phyloP scores from a whole-genome alignment of 495 filamentous ascomycete species.

The Achaetomiella virescens region DNA sequence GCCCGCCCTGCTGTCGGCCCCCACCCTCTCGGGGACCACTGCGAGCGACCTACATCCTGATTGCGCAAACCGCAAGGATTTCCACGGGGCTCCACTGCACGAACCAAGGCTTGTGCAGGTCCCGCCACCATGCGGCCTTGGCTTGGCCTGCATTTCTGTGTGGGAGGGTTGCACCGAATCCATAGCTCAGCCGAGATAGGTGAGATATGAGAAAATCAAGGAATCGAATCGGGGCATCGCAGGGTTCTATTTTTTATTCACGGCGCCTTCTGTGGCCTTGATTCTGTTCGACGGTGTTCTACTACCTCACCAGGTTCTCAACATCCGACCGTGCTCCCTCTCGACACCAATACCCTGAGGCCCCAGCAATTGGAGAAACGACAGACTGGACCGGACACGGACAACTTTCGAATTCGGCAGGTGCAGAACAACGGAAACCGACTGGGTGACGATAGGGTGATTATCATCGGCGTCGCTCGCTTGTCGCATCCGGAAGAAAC shows the following conservation, averaged over 20 bases:
- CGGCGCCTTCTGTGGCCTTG: no score
- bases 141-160: not conserved
- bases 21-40: not conserved
- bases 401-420: not conserved
- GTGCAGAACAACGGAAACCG: not conserved
- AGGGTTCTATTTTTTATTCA: no score
- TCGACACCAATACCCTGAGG: no score
- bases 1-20: not conserved
- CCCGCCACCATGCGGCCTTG: constrained; percentile 8
- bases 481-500: constrained; percentile 1
- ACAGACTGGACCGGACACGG: not conserved
- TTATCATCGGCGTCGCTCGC: not conserved
- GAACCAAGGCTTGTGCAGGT: constrained; percentile 3
- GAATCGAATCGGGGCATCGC: not conserved
- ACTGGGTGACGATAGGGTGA: not conserved
- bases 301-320: no score
- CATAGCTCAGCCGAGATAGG: not conserved
- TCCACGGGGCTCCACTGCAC: not conserved
- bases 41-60: not conserved
- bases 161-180: constrained; percentile 1
- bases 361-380: not conserved
- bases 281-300: no score
- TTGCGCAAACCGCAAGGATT: constrained; percentile 1
- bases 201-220: constrained; percentile 1
- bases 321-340: no score